Conservation (phyloP, 1,284 basidiomycete genomes). For the Melampsora americana region DNA sequence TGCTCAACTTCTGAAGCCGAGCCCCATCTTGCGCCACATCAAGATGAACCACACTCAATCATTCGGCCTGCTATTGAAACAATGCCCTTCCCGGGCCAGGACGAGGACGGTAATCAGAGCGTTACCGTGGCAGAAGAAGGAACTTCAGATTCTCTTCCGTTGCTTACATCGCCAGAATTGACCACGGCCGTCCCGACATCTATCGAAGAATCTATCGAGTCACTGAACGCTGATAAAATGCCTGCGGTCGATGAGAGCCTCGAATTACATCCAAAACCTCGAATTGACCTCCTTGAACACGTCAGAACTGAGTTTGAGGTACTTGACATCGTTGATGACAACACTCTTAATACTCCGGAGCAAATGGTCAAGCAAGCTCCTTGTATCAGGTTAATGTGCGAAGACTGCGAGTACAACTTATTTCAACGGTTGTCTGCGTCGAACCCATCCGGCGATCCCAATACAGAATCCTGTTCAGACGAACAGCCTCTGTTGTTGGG, state of each 20-base stretch:
- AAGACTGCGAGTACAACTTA: constrained; percentile 32
- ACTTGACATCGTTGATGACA: neutral
- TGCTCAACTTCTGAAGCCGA: neutral
- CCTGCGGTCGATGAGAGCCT: neutral
- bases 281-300: constrained; percentile 19
- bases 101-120: neutral
- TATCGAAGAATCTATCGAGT: constrained; percentile 5
- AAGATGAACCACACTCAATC: too few species aligned
- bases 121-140: neutral
- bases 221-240: neutral
- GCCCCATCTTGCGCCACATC: neutral
- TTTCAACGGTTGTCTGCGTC: constrained; percentile 12
- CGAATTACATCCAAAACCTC: constrained; percentile 6
- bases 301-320: neutral
- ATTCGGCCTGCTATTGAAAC: too few species aligned
- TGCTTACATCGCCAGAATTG: too few species aligned
- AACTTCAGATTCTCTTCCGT: neutral
- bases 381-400: constrained; percentile 23
- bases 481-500: constrained; percentile 14
- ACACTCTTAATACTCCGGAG: neutral
- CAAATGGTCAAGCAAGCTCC: constrained; percentile 7
- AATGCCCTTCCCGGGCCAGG: neutral
- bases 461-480: neutral
- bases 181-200: neutral
- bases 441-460: neutral